Base-by-base conservation (phyloP, 192 early-diverging fungal species). In the Backusella mclennaniae region DNA sequence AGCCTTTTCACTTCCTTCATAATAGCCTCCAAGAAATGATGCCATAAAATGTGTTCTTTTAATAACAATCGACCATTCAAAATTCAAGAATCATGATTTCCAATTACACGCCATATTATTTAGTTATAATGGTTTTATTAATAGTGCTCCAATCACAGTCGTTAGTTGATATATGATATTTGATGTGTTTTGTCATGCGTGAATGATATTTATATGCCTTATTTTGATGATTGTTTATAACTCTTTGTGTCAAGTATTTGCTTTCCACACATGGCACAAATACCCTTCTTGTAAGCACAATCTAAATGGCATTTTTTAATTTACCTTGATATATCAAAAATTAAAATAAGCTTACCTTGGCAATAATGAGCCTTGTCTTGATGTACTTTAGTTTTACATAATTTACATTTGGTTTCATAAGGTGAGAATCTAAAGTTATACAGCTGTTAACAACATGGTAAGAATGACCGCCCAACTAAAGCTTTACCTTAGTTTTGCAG, bases 351-450 rank as follows among this genome's bases (percentile, higher is more conserved):
- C 11, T 82, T 89, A 86, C 88, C 83, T 89, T 91, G 89, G 69
- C 89, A 91, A 67, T 89, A 91, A 79, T 88, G 80, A 4, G 87
- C 85, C 8, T 88, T 84, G 19, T 86, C 85, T 79, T 91, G 89
- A 80, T 91, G 89, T 0, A 89, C 83, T 69, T 82, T 80, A 0
- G 84, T 84, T 75, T 89, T 89, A 59, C 88, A 91, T 21, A 88
- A 80, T 73, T 88, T 89, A 59, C 89, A 91, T 77, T 91, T 91
- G 19, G 67, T 78, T 33, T 87, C 85, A 66, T 89, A 88, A 31
- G 89, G 89, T 59, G 82, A 82, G 72, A 88, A 89, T 68, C 88
- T 87, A 31, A 59, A 29, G 5, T 49, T n/a, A 49, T 49, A 1
- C 6, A 17, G 42, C 42, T 17, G 12, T 44, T 44, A 44, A 41